Base-by-base conservation (phyloP, 176 grass and related monocot species). In the Aegilops tauschii region DNA sequence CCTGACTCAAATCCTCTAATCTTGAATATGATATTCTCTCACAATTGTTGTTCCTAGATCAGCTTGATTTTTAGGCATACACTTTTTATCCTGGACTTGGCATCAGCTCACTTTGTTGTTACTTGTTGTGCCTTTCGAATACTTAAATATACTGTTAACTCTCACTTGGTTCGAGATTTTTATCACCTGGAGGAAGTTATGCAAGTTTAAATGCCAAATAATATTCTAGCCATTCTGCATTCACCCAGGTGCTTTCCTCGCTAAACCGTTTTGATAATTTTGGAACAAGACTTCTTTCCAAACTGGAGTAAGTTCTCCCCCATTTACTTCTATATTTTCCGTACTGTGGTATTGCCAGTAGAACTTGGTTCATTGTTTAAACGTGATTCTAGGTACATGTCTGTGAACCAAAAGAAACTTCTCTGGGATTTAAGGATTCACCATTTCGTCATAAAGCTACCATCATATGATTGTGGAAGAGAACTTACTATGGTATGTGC, bases 391-490 rank as follows among this genome's bases (percentile, higher is more conserved):
- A 98, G 96, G 91, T 95, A 94, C 73, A 72, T 88, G 65, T 91
- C 92, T 79, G 73, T 31, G 75, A 98, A 92, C 31, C 89, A 78
- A 65, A 94, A 88, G 86, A 95, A 88, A 80, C 81, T 92, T 85
- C 45, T 64, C 79, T 98, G 96, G 93, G 90, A 98, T 83, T 73
- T 98, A 59, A 98, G 32, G 76, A 65, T 98, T 85, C 86, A 90
- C 56, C 83, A 83, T 73, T 85, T 92, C 45, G 54, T 87, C 29
- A 61, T 91, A 83, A 98, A 85, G 90, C 65, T 90, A 88, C 88
- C 93, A 62, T 90, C 90, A 84, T 76, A 89, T 58, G 90, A 86
- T 86, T 91, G 79, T 91, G 86, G 77, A 69, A 62, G 44, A 72
- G 85, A 31, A 72, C 54, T 89, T 44, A 37, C 77, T 70, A 91